Evolutionary conservation across 441 rosid genomes (phyloP).

Genomic region (Gossypium aridum): DNA sequence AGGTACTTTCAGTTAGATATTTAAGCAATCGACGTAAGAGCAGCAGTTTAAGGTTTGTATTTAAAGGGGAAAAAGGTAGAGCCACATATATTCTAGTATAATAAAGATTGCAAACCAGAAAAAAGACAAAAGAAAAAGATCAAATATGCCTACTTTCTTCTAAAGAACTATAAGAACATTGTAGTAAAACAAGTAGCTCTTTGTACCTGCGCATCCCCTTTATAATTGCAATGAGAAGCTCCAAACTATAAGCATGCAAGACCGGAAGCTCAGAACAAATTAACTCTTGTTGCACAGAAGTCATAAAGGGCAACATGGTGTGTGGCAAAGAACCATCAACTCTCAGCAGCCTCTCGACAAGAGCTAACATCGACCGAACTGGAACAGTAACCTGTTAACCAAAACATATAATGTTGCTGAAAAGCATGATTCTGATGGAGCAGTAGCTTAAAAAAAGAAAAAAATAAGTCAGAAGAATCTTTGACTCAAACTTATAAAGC

Average conservation of each 20-base stretch:
- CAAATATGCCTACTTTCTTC: not conserved
- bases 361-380: conserved; percentile 51
- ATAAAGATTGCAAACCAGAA: not conserved
- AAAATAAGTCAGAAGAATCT: not conserved
- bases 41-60: not conserved
- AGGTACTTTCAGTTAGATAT: not conserved
- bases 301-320: conserved; percentile 41
- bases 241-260: conserved; percentile 57
- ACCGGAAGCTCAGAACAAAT: conserved; percentile 76
- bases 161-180: not conserved
- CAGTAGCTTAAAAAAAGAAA: not conserved
- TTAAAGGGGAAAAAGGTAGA: not conserved
- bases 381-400: conserved; percentile 52
- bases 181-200: not conserved
- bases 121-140: not conserved
- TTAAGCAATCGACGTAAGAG: not conserved
- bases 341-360: conserved; percentile 72
- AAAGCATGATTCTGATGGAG: not conserved
- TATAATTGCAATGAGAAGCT: conserved; percentile 55
- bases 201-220: conserved; percentile 67
- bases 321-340: conserved; percentile 70
- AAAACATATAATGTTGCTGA: conserved; percentile 15
- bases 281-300: conserved; percentile 62
- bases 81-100: not conserved
- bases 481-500: not conserved